A percentile compares a stretch with the other conserved stretches of the same genome.
These are phyloP conservation scores for Vaccinium myrtillus DNA, from an alignment of 148 eudicot genomes.

Conservation along the genomic window DNA sequence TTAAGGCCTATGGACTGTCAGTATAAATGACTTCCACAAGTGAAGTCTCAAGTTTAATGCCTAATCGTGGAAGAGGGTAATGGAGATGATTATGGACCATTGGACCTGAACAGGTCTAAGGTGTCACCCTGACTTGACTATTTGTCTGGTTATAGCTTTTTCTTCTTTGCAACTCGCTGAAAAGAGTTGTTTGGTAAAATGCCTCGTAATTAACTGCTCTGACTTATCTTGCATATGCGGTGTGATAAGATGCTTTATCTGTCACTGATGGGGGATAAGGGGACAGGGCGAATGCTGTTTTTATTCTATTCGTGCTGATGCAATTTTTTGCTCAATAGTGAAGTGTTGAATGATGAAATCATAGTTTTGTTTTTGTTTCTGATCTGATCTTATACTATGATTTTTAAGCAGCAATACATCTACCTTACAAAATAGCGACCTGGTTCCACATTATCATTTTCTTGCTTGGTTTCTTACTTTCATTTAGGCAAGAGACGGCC, in stretches of 20 bases:
- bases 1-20: neutral
- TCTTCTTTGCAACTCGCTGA: neutral
- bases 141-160: neutral
- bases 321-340: neutral
- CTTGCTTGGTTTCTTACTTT: neutral
- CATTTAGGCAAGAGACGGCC: slow-evolving; percentile 86
- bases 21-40: neutral
- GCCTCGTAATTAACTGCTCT: neutral
- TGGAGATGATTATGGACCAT: neutral
- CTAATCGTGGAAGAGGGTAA: neutral
- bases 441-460: neutral
- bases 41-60: neutral
- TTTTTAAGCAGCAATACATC: neutral
- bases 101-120: neutral
- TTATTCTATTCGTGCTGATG: neutral
- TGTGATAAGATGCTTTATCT: neutral
- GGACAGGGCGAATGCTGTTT: neutral
- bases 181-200: neutral
- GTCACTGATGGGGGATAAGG: neutral
- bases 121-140: neutral
- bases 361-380: neutral
- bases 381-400: neutral
- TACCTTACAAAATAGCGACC: neutral
- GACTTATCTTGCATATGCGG: neutral
- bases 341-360: neutral